Evolutionary conservation across 2,329 filamentous ascomycete genomes (phyloP).

Genomic region (Pseudocercospora ulei): DNA sequence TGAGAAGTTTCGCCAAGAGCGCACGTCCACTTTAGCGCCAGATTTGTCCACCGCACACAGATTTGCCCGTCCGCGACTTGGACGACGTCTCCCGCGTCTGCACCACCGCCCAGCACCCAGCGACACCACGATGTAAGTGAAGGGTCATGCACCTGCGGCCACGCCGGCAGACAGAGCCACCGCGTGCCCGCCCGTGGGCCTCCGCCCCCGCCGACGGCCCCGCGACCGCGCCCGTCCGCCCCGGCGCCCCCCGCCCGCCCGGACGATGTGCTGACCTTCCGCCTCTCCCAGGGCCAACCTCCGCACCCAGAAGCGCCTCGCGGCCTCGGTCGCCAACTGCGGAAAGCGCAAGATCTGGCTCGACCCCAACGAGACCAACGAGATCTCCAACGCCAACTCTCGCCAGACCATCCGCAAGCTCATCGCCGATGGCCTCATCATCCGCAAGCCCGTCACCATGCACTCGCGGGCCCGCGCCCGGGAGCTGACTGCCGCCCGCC

Average conservation of each 20-base stretch:
- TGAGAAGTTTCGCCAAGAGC: too few relatives aligned
- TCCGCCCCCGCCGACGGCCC: constrained; percentile 11
- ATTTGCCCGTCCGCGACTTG: too few relatives aligned
- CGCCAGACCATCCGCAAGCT: constrained; percentile 99
- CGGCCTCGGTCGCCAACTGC: constrained; percentile 95
- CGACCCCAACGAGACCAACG: constrained; percentile 97
- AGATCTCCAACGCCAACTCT: constrained; percentile 99
- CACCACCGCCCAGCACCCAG: constrained; percentile 26
- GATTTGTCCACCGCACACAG: background rate
- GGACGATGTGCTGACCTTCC: constrained; percentile 23
- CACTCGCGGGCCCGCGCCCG: constrained; percentile 96
- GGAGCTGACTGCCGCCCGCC: constrained; percentile 85
- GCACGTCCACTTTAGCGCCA: background rate
- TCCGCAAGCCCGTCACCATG: constrained; percentile 99
- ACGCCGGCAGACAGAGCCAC: constrained; percentile 4
- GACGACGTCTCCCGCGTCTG: constrained; percentile 12
- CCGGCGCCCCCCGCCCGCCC: constrained; percentile 6
- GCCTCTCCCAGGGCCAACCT: constrained; percentile 79
- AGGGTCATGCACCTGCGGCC: constrained; percentile 1
- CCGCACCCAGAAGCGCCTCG: constrained; percentile 99
- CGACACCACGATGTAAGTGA: constrained; percentile 29
- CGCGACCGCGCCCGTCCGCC: constrained; percentile 3
- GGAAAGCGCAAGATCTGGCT: constrained; percentile 99
- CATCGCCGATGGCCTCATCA: constrained; percentile 99
- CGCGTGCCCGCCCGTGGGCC: constrained; percentile 8